These are phyloP conservation scores for Entomortierella parvispora DNA, from an alignment of 192 early-diverging fungal genomes.

Conservation along the genomic window DNA sequence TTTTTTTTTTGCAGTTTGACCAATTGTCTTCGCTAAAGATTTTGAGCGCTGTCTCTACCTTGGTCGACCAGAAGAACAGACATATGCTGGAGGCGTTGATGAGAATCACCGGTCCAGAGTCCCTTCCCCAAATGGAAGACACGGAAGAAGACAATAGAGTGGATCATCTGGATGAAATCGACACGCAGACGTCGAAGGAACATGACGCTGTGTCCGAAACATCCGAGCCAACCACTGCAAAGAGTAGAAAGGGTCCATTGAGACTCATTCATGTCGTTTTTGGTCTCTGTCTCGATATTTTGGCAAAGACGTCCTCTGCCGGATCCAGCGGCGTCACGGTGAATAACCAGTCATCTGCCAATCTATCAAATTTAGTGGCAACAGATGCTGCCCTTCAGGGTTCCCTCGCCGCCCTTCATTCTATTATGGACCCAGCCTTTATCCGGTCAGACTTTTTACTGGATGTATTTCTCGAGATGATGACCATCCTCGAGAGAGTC, in stretches of 20 bases:
- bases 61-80: slow-evolving; percentile 56
- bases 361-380: slow-evolving; percentile 31
- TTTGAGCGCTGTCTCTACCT: slow-evolving; percentile 63
- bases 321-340: slow-evolving; percentile 12
- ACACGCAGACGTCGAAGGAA: background rate
- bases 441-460: slow-evolving; percentile 51
- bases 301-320: slow-evolving; percentile 54
- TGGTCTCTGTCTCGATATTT: slow-evolving; percentile 75
- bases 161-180: background rate
- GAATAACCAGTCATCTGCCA: slow-evolving; percentile 50
- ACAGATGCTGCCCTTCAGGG: slow-evolving; percentile 53
- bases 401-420: slow-evolving; percentile 63
- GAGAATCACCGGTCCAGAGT: slow-evolving; percentile 32
- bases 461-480: slow-evolving; percentile 73
- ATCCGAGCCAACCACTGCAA: background rate
- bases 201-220: background rate
- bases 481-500: slow-evolving; percentile 76
- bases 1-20: slow-evolving; percentile 55
- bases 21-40: slow-evolving; percentile 68
- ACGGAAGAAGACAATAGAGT: background rate
- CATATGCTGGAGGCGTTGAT: slow-evolving; percentile 58
- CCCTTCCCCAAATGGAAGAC: background rate
- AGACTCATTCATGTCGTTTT: slow-evolving; percentile 72
- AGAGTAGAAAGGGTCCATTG: slow-evolving; percentile 18
- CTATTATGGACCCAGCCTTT: slow-evolving; percentile 61